Conservation (phyloP, 306 rosid species). For the Lathyrus oleraceus region DNA sequence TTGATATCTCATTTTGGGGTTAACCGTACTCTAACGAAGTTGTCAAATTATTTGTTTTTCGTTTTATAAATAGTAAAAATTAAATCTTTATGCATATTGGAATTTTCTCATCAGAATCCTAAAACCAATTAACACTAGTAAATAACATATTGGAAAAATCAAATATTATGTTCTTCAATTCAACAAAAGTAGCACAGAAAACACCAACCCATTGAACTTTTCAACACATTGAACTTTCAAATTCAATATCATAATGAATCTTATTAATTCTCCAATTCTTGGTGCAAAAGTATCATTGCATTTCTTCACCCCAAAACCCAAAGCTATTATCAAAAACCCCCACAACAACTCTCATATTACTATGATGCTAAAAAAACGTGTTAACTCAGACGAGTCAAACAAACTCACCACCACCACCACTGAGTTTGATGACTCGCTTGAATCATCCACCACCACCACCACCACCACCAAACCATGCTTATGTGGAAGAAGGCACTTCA, state of each 20-base stretch:
- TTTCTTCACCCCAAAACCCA: constrained; percentile 28
- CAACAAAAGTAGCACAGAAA: too few species aligned
- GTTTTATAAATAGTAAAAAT: too few species aligned
- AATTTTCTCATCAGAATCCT: too few species aligned
- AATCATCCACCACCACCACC: neutral
- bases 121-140: too few species aligned
- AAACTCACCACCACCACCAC: constrained; percentile 20
- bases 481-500: constrained; percentile 72
- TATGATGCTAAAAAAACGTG: constrained; percentile 16
- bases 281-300: constrained; percentile 5
- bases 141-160: too few species aligned
- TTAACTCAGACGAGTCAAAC: constrained; percentile 34
- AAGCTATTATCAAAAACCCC: neutral
- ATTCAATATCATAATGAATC: constrained; percentile 15
- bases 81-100: too few species aligned
- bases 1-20: too few species aligned
- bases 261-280: constrained; percentile 5
- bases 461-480: constrained; percentile 44
- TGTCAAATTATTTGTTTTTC: too few species aligned
- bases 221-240: neutral
- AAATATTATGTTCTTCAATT: too few species aligned
- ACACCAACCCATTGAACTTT: neutral
- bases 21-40: too few species aligned
- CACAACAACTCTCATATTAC: constrained; percentile 3
- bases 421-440: constrained; percentile 27